Evolutionary conservation across 2,329 filamentous ascomycete species (phyloP), one percentile per base, ranked within the genome.

Genomic region (Simplicillium aogashimaense): DNA sequence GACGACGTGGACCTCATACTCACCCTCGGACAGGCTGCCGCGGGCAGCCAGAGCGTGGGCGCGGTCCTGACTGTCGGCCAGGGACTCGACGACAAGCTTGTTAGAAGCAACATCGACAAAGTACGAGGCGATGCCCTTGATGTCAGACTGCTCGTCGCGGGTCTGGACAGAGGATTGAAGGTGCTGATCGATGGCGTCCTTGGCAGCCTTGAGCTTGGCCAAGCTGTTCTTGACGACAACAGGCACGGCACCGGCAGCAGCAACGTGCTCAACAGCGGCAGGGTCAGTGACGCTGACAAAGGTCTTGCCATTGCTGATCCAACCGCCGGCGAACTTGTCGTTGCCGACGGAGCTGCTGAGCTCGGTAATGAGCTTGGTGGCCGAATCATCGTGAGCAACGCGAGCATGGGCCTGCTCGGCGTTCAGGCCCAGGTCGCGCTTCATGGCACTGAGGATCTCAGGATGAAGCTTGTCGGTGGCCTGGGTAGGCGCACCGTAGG

Each of bases 81-180:
- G 30, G n/a, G 38, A 37, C 41, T 43, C 36, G 9, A 45, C 7
- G 36, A 45, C 35, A 15, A 45, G 12, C 36, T 45, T 45, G 41
- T 45, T 45, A 14, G 35, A 16, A 15, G 15, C 32, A 15, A 45
- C 36, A 31, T 45, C 43, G 38, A 45, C 35, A 30, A 40, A 45
- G 28, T 35, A 45, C 16, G 41, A 20, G 11, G 43, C 43, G 34
- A 45, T 38, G 18, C 43, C 43, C 11, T 35, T 36, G 29, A 32
- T 25, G 32, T 15, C 30, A 14, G 37, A 13, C 18, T 38, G 36
- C 32, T 39, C 36, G 30, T 32, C 30, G 30, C 30, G 30, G 30
- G 6, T 12, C 30, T 32, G 30, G 30, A 32, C 15, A 15, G 30
- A 7, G 13, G 30, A 32, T n/a, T 13, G 15, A 15, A 32, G 30